Conservation (phyloP, 495 filamentous ascomycete species). For the Coniosporium apollinis region DNA sequence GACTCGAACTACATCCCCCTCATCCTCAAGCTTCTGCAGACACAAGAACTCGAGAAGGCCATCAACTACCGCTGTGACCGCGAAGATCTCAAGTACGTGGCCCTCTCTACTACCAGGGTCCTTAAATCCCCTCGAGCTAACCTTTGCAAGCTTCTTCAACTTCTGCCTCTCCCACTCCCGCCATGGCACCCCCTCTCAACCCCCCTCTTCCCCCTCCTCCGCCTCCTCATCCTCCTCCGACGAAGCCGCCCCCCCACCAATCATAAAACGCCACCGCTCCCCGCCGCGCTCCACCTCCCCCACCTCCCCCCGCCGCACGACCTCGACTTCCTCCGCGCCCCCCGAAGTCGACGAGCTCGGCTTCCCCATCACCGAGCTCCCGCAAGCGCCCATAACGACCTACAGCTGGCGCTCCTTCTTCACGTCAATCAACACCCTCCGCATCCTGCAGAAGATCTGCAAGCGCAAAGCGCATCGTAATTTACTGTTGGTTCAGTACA, state of each 20-base stretch:
- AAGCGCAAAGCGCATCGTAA: constrained; percentile 89
- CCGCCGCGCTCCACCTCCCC: constrained; percentile 7
- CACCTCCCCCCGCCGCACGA: constrained; percentile 3
- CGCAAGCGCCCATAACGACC: constrained; percentile 67
- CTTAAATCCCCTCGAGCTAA: not conserved
- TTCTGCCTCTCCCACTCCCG: constrained; percentile 43
- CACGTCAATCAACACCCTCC: constrained; percentile 79
- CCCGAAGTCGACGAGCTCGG: constrained; percentile 84
- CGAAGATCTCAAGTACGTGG: constrained; percentile 59
- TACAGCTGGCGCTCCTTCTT: constrained; percentile 93
- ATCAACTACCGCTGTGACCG: constrained; percentile 76
- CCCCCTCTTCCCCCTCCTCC: constrained; percentile 19
- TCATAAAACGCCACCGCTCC: constrained; percentile 37
- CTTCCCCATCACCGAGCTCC: constrained; percentile 39
- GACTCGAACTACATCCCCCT: constrained; percentile 90
- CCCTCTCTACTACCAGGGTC: too few relatives aligned
- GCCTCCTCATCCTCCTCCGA: constrained; percentile 30
- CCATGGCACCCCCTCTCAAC: constrained; percentile 22
- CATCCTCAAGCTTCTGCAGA: constrained; percentile 78
- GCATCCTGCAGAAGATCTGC: constrained; percentile 92
- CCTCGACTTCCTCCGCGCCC: constrained; percentile 18
- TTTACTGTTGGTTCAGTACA: constrained; percentile 84
- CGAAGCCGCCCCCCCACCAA: constrained; percentile 72
- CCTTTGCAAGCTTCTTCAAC: constrained; percentile 55
- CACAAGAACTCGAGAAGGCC: constrained; percentile 77